Evolutionary conservation across 2,329 filamentous ascomycete species (phyloP), one percentile per base, ranked within the genome.

Genomic region (Xenoacremonium recifei): DNA sequence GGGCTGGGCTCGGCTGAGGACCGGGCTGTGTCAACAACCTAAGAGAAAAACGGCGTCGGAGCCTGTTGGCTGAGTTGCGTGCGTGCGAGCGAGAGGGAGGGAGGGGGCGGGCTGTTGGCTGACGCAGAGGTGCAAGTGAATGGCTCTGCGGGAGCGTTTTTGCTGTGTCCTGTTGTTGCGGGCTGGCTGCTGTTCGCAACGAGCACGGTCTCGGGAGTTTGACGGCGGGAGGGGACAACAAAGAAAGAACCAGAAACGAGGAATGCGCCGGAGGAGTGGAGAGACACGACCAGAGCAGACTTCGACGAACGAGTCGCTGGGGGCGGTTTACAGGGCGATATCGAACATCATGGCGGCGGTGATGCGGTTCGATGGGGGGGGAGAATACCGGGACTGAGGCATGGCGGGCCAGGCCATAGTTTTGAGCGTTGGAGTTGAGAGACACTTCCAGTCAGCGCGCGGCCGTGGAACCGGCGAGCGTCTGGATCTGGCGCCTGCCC

Each of bases 261-360:
- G 47, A 50, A 57, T 55, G 61, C 55, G 63, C 58, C 60, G 64
- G 7, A 64, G 56, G 64, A 68, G 63, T 61, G 61, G 65, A 62
- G 58, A 63, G 59, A 58, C n/a, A n/a, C 44, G 59, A 49, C 65
- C 63, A 58, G 59, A 76, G 75, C 75, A 75, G 74, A 78, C 75
- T 76, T 70, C 70, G 56, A 62, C 65, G n/a, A n/a, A n/a, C n/a
- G 66, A 76, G 74, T 74, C 73, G 75, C 70, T 71, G 69, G 67
- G 55, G 61, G 65, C 63, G 62, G 55, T 71, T 70, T 71, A 79
- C 63, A 77, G 67, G 67, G 65, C 66, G 60, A 58, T 71, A 64
- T 70, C 71, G 71, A 76, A 75, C 63, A 64, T 65, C 74, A 80
- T 78, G 63, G 69, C 70, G 69, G 63, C 67, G 39, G 65, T 65